phyloP scores from a whole-genome alignment of 2,329 filamentous ascomycete genomes.

The Diaporthe longicolla region DNA sequence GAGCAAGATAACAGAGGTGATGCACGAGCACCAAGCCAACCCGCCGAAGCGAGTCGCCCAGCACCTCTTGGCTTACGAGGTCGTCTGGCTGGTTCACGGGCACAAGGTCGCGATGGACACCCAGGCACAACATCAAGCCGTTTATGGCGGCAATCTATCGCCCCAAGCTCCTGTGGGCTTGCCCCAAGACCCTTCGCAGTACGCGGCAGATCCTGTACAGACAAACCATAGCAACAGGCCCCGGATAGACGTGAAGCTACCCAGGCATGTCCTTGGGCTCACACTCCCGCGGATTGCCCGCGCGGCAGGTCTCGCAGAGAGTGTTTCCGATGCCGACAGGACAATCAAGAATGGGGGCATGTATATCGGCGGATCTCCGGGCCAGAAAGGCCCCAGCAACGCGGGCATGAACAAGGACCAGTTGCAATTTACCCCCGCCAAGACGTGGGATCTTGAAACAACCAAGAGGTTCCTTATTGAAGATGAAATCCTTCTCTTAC shows the following conservation, averaged over 20 bases:
- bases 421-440: conserved; percentile 74
- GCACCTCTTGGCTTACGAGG: conserved; percentile 85
- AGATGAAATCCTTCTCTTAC: conserved; percentile 70
- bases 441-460: conserved; percentile 69
- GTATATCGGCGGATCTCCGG: conserved; percentile 70
- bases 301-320: conserved; percentile 71
- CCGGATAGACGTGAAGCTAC: conserved; percentile 70
- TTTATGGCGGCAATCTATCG: conserved; percentile 57
- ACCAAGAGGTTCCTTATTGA: conserved; percentile 74
- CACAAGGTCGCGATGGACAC: conserved; percentile 73
- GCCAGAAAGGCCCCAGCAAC: conserved; percentile 48
- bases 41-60: conserved; percentile 84
- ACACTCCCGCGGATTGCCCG: conserved; percentile 72
- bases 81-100: conserved; percentile 86
- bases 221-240: conserved; percentile 61
- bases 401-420: conserved; percentile 60
- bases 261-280: conserved; percentile 64
- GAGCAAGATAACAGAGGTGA: conserved; percentile 74
- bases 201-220: conserved; percentile 43
- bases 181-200: conserved; percentile 41
- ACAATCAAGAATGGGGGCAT: conserved; percentile 68
- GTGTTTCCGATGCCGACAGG: conserved; percentile 70
- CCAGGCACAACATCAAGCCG: conserved; percentile 65
- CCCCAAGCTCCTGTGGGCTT: background rate
- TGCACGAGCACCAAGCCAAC: conserved; percentile 77